Base-by-base conservation (phyloP, 768 basidiomycete genomes). In the Lactifluus volemus region DNA sequence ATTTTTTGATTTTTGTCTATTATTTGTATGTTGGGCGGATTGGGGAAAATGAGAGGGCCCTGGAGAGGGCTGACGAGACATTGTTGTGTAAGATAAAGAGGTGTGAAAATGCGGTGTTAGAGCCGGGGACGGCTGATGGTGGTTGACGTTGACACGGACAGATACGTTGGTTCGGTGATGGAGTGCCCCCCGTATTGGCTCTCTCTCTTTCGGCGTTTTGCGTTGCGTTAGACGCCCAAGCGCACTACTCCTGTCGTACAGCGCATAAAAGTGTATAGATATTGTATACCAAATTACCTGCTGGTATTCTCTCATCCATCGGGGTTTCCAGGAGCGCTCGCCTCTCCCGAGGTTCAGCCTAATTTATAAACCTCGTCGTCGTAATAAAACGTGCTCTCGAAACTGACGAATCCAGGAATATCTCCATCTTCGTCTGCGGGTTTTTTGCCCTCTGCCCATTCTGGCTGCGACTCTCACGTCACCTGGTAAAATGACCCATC, bases 61-160 rank as follows among this genome's bases (percentile, higher is more conserved):
- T 42, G 69, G 78, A 53, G 72, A 77, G 70, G 73, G 76, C 68
- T 79, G 81, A 70, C 81, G 76, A 67, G 85, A 86, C 86, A 87
- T 88, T 82, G 76, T 78, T 78, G 80, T 70, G 66, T 72, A 70
- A 72, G 70, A 72, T 52, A 49, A 49, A 67, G 52, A 69, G 67
- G 70, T 68, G 69, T 73, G 73, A 71, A 71, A 64, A 71, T 30
- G 36, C 15, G 34, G 21, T 30, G 17, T 63, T 49, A 60, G 49
- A 55, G 55, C 32, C 49, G 63, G 68, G 66, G 66, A 67, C 65
- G 59, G 67, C 61, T 61, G 67, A 67, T 70, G 73, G 76, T 74
- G 72, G 61, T 34, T 53, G 61, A 58, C 45, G 60, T 61, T 61
- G 60, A 61, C 60, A 44, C 51, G 45, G 60, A 36, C 51, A 2